Evolutionary conservation across 352 stramenopile genomes (phyloP).

Genomic region (Globisporangium cylindrosporum): DNA sequence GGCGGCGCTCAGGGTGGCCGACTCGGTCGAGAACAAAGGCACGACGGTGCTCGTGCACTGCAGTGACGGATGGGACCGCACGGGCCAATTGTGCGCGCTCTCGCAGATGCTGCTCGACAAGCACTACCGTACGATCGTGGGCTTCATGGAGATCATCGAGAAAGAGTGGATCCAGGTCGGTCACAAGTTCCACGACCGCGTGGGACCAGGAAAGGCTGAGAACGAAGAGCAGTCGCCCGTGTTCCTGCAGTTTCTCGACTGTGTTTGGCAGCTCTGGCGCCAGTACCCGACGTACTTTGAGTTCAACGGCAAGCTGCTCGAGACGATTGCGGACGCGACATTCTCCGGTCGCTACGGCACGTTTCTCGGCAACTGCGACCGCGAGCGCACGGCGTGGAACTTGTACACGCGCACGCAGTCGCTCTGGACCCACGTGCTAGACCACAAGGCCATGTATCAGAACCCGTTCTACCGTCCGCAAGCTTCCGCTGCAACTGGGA

Average conservation of each 20-base stretch:
- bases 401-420: conserved; percentile 57
- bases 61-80: conserved; percentile 92
- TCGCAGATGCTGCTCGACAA: conserved; percentile 87
- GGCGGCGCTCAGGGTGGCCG: conserved; percentile 59
- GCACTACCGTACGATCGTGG: conserved; percentile 81
- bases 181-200: conserved; percentile 89
- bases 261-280: conserved; percentile 77
- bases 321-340: conserved; percentile 65
- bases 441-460: conserved; percentile 37
- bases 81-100: conserved; percentile 77
- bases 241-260: conserved; percentile 91
- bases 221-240: conserved; percentile 84
- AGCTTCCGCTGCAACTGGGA: background rate
- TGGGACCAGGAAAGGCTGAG: conserved; percentile 61
- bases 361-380: conserved; percentile 88
- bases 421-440: conserved; percentile 61
- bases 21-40: conserved; percentile 60
- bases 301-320: conserved; percentile 72
- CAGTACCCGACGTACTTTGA: conserved; percentile 87
- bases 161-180: conserved; percentile 87
- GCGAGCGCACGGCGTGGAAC: conserved; percentile 57
- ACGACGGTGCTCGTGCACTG: conserved; percentile 89
- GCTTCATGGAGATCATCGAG: conserved; percentile 79
- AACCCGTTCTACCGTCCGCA: conserved; percentile 75
- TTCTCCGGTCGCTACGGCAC: conserved; percentile 81